Conservation (phyloP, 2,329 filamentous ascomycete genomes). For the Aspergillus sp. region DNA sequence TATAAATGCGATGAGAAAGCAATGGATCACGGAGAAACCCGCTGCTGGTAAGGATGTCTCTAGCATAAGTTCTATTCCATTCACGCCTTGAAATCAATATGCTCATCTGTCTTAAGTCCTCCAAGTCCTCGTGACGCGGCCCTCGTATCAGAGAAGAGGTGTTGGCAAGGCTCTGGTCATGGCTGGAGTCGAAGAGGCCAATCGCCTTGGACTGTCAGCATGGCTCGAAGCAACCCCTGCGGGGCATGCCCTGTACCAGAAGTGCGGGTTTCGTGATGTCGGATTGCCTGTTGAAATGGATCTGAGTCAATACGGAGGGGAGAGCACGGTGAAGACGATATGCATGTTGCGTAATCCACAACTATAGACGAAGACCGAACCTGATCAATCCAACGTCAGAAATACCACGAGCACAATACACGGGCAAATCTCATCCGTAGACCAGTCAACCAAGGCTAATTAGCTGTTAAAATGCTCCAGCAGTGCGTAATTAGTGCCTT, state of each 20-base stretch:
- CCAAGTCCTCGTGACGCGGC: background rate
- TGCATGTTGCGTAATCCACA: too few species aligned
- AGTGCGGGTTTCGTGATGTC: constrained; percentile 1
- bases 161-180: background rate
- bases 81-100: background rate
- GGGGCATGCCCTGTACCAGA: constrained; percentile 2
- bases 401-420: too few species aligned
- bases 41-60: background rate
- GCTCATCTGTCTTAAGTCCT: background rate
- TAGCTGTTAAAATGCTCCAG: too few species aligned
- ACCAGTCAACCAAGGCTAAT: too few species aligned
- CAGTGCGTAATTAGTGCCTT: too few species aligned
- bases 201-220: background rate
- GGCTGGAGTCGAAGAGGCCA: background rate
- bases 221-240: background rate
- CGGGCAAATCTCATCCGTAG: too few species aligned
- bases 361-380: too few species aligned
- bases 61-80: background rate
- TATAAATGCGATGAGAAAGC: background rate
- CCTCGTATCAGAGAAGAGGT: background rate
- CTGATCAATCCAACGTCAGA: too few species aligned
- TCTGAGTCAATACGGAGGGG: background rate
- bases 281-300: background rate
- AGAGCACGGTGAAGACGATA: background rate
- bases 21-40: background rate